Evolutionary conservation across 352 stramenopile species (phyloP), one percentile per base, ranked within the genome.

Genomic region (Phytophthora vignae): DNA sequence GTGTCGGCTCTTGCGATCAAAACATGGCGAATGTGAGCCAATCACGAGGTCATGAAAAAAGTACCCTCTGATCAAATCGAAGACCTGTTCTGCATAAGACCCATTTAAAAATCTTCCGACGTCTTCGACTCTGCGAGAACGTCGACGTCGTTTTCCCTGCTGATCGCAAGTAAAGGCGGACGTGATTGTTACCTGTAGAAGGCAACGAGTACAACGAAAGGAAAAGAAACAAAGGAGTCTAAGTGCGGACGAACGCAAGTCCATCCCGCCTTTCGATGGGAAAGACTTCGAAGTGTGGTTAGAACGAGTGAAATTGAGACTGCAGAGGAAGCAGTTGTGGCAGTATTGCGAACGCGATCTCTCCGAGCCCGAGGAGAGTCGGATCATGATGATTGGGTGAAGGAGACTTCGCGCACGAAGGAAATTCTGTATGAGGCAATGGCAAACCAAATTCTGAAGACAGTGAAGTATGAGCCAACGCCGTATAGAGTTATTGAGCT

Each of bases 371-470:
- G 42, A 50, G 15, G 42, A 50, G 42, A 50, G 42, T 42, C 36
- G 11, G 36, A 42, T 15, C 36, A 42, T 42, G 36, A 42, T 17
- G 36, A 42, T 10, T 42, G 36, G 36, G 36, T 42, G 36, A 42
- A 14, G 12, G 36, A 42, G 36, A 42, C 36, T 14, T 17, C 36
- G 36, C 36, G 36, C 10, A 42, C 38, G 10, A 64, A 64, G 25
- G 56, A 64, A 17, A 64, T 46, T 11, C 3, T 64, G 14, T 64
- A 44, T 10, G 56, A 64, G 15, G 38, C 31, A 9, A 64, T 64
- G 56, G 55, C 40, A 10, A 44, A 64, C 27, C 25, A 55, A 31
- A 48, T 55, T 5, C 21, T 64, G 57, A 64, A 64, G 17, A 64
- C 22, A 15, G 42, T 64, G 57, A 55, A 64, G 57, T 64, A 55